phyloP scores from a whole-genome alignment of 2,329 filamentous ascomycete species.

The Diaporthe citrichinensis region DNA sequence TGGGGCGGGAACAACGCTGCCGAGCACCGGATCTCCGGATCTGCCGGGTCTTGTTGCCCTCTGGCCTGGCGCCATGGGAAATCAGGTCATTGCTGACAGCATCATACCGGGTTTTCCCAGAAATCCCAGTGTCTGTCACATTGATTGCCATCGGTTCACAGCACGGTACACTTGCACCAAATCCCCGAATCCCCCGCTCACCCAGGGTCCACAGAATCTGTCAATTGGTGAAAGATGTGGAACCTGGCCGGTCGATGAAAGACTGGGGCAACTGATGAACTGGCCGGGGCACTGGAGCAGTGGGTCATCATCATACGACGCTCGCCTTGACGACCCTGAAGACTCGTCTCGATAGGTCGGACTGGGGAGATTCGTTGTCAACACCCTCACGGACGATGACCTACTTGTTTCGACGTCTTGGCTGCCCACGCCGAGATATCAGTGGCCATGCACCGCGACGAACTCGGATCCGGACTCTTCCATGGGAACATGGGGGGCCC shows the following conservation, averaged over 20 bases:
- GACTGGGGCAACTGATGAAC: background rate
- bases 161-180: background rate
- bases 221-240: slow-evolving; percentile 11
- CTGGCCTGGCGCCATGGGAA: slow-evolving; percentile 20
- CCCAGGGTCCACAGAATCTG: slow-evolving; percentile 31
- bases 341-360: background rate
- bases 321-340: background rate
- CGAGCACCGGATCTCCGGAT: slow-evolving; percentile 25
- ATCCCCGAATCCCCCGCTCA: background rate
- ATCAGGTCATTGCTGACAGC: slow-evolving; percentile 34
- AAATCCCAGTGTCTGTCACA: background rate
- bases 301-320: slow-evolving; percentile 18
- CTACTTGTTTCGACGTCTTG: slow-evolving; percentile 1
- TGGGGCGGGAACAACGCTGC: background rate
- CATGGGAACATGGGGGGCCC: background rate
- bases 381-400: slow-evolving; percentile 24
- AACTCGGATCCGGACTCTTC: background rate
- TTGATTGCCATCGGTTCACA: slow-evolving; percentile 1
- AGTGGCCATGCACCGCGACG: background rate
- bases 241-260: background rate
- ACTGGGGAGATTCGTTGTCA: background rate
- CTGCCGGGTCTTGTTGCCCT: slow-evolving; percentile 18
- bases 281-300: background rate
- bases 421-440: background rate
- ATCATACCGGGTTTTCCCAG: slow-evolving; percentile 1